Percentiles rank a stretch among this genome's conserved stretches.
phyloP scores from a whole-genome alignment of 192 early-diverging fungal species.

The Umbelopsis sp. region DNA sequence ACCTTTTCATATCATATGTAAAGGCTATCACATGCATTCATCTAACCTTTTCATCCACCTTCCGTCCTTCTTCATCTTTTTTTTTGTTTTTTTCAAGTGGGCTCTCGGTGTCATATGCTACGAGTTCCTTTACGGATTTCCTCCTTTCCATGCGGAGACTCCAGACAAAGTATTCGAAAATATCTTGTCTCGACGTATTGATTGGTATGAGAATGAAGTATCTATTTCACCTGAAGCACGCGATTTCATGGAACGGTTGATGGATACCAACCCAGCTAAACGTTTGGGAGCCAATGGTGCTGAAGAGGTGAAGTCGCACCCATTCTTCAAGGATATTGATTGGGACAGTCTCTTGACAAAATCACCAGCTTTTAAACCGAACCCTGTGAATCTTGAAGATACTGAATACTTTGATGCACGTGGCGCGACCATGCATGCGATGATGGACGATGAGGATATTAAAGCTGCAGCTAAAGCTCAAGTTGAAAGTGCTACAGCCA shows the following conservation, averaged over 20 bases:
- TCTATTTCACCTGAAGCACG: conserved; percentile 72
- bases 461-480: conserved; percentile 39
- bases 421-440: conserved; percentile 65
- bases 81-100: conserved; percentile 59
- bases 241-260: conserved; percentile 77
- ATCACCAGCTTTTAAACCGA: conserved; percentile 83
- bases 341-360: conserved; percentile 67
- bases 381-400: conserved; percentile 73
- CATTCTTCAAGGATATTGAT: conserved; percentile 73
- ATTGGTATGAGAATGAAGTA: conserved; percentile 74
- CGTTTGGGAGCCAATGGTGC: conserved; percentile 74
- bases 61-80: background rate
- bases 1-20: too few relatives aligned
- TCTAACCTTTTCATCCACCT: too few relatives aligned
- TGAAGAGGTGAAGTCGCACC: conserved; percentile 75
- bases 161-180: conserved; percentile 84
- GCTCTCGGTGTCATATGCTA: conserved; percentile 87
- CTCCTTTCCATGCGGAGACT: conserved; percentile 80
- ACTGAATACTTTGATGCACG: conserved; percentile 94
- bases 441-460: conserved; percentile 42
- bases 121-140: conserved; percentile 81
- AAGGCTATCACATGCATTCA: too few relatives aligned
- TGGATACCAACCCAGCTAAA: conserved; percentile 62
- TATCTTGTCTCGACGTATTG: conserved; percentile 72
- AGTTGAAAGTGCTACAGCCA: conserved; percentile 35